Conservation (phyloP, 306 rosid genomes). For the Medicago lupulina region DNA sequence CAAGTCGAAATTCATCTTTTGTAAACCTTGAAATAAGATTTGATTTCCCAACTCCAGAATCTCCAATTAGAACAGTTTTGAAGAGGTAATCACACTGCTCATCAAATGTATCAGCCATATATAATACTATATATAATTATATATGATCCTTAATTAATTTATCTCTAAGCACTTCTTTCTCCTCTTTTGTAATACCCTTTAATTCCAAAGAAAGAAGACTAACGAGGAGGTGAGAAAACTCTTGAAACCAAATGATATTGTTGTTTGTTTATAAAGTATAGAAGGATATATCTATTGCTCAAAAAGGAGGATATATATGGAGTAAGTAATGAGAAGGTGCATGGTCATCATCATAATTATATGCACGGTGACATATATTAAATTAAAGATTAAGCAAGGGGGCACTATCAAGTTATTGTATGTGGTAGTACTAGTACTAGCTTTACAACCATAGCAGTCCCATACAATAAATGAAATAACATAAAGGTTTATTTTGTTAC, state of each 20-base stretch:
- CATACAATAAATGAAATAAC: too few species aligned
- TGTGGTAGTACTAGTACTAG: slow-evolving; percentile 4
- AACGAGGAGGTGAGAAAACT: neutral
- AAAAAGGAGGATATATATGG: neutral
- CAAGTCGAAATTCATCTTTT: slow-evolving; percentile 72
- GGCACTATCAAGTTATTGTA: neutral
- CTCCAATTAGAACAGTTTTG: slow-evolving; percentile 82
- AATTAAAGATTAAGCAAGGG: neutral
- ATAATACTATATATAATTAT: neutral
- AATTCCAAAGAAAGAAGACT: slow-evolving; percentile 1
- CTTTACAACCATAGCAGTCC: neutral
- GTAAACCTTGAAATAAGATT: slow-evolving; percentile 85
- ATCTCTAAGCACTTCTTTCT: neutral
- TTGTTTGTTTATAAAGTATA: neutral
- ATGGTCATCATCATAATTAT: slow-evolving; percentile 2
- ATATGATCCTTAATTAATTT: neutral
- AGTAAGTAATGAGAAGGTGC: slow-evolving; percentile 2
- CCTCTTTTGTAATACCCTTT: neutral
- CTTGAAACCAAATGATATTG: slow-evolving; percentile 6
- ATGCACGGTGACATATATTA: neutral
- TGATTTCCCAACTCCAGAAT: slow-evolving; percentile 93
- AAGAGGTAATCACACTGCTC: slow-evolving; percentile 91
- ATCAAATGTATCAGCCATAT: slow-evolving; percentile 74
- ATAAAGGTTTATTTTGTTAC: too few species aligned
- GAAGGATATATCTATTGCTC: neutral